Base-by-base conservation (phyloP, 768 basidiomycete genomes). In the Mycena filopes region DNA sequence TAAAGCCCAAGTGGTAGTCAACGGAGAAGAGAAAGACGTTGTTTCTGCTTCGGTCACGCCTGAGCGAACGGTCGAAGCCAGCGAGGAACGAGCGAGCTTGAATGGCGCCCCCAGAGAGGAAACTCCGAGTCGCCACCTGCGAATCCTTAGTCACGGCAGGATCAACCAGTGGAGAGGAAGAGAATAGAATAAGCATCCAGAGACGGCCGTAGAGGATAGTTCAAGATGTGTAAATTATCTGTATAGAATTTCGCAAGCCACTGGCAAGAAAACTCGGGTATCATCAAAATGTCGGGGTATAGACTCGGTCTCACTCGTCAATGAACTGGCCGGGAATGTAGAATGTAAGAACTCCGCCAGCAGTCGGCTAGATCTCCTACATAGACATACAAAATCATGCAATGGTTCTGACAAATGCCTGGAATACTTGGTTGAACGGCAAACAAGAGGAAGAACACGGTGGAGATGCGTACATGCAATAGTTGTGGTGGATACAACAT, bases 371-470 rank as follows among this genome's bases (percentile, higher is more conserved):
- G 83, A 33, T 93, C 89, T 12, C 94, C 94, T 46, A 95, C 90
- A 72, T 95, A 96, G 57, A 95, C 93, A 67, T 95, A 96, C 54
- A 95, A 83, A 69, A 96, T 95, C 63, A 93, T 83, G 73, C 93
- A 95, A 67, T 95, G 91, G 62, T 88, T 84, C 68, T 89, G 87
- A 73, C 94, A 96, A 53, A 96, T 84, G 72, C 91, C 94, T 96
- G 71, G 0, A 33, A 18, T 55, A 40, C 28, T 49, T 2, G 18
- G 45, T 40, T 15, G 31, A 36, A 36, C 10, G 36, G 9, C 3
- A n/a, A 4, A n/a, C 53, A 13, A 40, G 25, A 36, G 55, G 43
- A 40, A 61, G 47, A n/a, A n/a, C n/a, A n/a, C n/a, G n/a, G 20
- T 15, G 29, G 53, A 65, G 11, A 43, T 20, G 80, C 92, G 47